phyloP scores from a whole-genome alignment of 2,329 filamentous ascomycete genomes.

The Geosmithia morbida region DNA sequence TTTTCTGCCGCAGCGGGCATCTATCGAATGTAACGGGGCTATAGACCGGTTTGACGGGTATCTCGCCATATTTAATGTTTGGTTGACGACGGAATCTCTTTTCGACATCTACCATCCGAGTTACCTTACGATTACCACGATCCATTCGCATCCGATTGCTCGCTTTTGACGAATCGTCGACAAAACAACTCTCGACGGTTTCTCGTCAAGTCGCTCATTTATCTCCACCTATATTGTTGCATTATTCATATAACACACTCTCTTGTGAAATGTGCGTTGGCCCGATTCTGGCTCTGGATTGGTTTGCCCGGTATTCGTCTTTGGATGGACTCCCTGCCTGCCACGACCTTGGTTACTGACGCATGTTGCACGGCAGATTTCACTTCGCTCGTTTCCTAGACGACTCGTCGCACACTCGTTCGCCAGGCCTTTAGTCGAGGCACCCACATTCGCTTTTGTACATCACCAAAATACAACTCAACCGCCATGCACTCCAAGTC shows the following conservation, averaged over 20 bases:
- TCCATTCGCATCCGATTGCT: neutral
- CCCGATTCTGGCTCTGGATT: too few species aligned
- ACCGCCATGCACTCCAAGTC: conserved; percentile 34
- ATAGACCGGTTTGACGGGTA: conserved; percentile 1
- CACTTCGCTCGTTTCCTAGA: too few species aligned
- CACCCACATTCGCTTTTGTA: neutral
- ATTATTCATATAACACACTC: conserved; percentile 4
- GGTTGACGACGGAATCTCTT: conserved; percentile 1
- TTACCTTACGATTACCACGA: neutral
- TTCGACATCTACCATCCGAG: conserved; percentile 2
- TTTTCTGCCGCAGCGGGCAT: too few species aligned
- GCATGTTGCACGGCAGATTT: too few species aligned
- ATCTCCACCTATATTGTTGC: too few species aligned
- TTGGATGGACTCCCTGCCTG: too few species aligned
- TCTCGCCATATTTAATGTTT: conserved; percentile 1
- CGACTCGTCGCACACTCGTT: too few species aligned
- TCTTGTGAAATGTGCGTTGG: conserved; percentile 3
- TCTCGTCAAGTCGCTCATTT: conserved; percentile 34
- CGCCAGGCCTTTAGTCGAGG: too few species aligned
- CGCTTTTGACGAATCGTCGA: conserved; percentile 3
- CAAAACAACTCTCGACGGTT: conserved; percentile 26
- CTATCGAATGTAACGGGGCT: too few species aligned
- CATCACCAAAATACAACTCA: conserved; percentile 1
- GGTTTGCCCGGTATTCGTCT: too few species aligned
- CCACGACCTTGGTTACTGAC: too few species aligned